These are phyloP conservation scores for Penicillium freii DNA, from an alignment of 2,329 filamentous ascomycete genomes.

Conservation along the genomic window DNA sequence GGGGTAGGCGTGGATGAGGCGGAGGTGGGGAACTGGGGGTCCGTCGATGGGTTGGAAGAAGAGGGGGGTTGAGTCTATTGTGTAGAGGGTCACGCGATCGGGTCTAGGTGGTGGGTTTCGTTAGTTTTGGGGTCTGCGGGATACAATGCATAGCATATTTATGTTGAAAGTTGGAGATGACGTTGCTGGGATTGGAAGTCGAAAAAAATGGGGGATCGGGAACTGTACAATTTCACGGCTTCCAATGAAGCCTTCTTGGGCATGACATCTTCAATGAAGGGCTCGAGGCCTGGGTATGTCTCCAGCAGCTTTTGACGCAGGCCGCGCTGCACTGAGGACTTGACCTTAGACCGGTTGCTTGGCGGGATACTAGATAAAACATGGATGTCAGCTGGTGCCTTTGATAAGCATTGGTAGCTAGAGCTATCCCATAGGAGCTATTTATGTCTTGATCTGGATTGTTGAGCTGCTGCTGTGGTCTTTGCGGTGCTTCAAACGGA, in stretches of 20 bases:
- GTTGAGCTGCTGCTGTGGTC: background rate
- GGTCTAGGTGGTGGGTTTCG: constrained; percentile 50
- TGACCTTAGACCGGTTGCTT: constrained; percentile 90
- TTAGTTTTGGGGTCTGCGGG: constrained; percentile 3
- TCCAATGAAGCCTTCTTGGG: constrained; percentile 92
- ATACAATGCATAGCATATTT: background rate
- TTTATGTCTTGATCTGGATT: background rate
- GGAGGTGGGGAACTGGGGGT: constrained; percentile 80
- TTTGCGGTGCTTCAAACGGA: background rate
- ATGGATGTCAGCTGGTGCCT: constrained; percentile 9
- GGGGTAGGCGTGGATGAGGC: constrained; percentile 86
- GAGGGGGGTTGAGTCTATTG: constrained; percentile 71
- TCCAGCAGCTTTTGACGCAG: constrained; percentile 79
- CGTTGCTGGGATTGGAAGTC: background rate
- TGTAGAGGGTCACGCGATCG: constrained; percentile 85
- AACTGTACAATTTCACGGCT: constrained; percentile 73
- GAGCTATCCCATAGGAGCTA: background rate
- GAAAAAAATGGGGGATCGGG: background rate
- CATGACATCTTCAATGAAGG: constrained; percentile 88
- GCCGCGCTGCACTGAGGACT: constrained; percentile 87
- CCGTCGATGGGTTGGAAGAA: constrained; percentile 87
- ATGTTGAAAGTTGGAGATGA: background rate
- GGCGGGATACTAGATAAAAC: constrained; percentile 62
- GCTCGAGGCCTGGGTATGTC: constrained; percentile 80
- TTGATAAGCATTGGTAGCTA: constrained; percentile 4